These are phyloP conservation scores for Volvariella volvacea DNA, from an alignment of 1,284 basidiomycete species.

Conservation along the genomic window DNA sequence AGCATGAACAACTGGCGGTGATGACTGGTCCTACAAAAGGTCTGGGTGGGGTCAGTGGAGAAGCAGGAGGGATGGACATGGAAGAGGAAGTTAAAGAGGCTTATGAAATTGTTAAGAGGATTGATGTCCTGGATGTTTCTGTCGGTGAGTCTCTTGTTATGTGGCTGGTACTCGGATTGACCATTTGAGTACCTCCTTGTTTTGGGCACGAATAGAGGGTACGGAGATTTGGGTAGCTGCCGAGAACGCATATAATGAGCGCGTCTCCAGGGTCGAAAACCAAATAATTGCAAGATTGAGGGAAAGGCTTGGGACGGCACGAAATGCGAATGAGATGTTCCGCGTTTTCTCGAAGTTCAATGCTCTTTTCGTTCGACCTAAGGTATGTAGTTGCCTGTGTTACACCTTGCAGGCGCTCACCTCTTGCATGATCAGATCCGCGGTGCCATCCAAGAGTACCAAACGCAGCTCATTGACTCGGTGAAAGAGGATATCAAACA, in stretches of 20 bases:
- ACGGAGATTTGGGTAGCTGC: conserved; percentile 98
- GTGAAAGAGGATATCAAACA: conserved; percentile 97
- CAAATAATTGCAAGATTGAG: conserved; percentile 94
- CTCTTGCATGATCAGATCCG: conserved; percentile 58
- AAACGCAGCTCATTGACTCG: conserved; percentile 94
- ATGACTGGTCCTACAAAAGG: conserved; percentile 96
- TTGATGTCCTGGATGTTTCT: conserved; percentile 93
- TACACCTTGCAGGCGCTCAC: neutral
- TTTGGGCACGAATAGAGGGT: conserved; percentile 61
- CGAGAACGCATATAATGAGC: conserved; percentile 96
- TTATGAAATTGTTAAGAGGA: conserved; percentile 93
- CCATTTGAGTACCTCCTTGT: conserved; percentile 3
- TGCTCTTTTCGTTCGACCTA: conserved; percentile 95
- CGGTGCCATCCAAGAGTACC: conserved; percentile 98
- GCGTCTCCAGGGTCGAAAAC: conserved; percentile 95
- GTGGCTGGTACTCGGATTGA: neutral
- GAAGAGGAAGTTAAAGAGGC: conserved; percentile 94
- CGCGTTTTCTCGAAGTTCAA: conserved; percentile 99
- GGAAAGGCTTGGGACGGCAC: conserved; percentile 90
- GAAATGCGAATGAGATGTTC: conserved; percentile 99
- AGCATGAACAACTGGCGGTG: conserved; percentile 94
- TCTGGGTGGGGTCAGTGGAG: conserved; percentile 48
- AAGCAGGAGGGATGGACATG: conserved; percentile 88
- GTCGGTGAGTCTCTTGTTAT: conserved; percentile 46
- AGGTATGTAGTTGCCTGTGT: conserved; percentile 47